These are phyloP conservation scores for Colletotrichum chlorophyti DNA, from an alignment of 2,329 filamentous ascomycete genomes.

Conservation along the genomic window DNA sequence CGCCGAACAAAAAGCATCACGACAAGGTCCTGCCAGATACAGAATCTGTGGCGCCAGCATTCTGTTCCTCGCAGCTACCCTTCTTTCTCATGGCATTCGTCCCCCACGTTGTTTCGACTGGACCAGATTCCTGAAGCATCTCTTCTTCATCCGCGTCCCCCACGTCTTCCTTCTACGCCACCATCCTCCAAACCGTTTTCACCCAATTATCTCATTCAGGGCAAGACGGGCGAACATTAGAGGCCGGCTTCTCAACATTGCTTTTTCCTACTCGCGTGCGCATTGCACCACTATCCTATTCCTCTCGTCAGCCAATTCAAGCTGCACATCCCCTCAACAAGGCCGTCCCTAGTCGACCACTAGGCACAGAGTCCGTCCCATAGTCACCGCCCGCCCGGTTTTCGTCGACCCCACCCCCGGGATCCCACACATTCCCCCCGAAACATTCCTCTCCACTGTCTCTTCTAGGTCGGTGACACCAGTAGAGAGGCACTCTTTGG, in stretches of 20 bases:
- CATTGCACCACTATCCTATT: slow-evolving; percentile 5
- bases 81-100: slow-evolving; percentile 5
- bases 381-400: slow-evolving; percentile 28
- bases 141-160: slow-evolving; percentile 14
- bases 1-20: neutral
- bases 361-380: slow-evolving; percentile 16
- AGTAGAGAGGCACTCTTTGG: neutral
- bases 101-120: slow-evolving; percentile 6
- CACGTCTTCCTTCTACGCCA: slow-evolving; percentile 10
- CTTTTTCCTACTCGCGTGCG: slow-evolving; percentile 20
- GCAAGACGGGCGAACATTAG: neutral
- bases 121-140: slow-evolving; percentile 24
- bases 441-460: slow-evolving; percentile 24
- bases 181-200: neutral
- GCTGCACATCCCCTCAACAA: slow-evolving; percentile 14
- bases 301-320: slow-evolving; percentile 15
- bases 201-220: slow-evolving; percentile 4
- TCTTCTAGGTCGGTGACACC: slow-evolving; percentile 7
- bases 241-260: slow-evolving; percentile 12
- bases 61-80: neutral
- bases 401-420: slow-evolving; percentile 25
- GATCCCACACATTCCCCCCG: slow-evolving; percentile 24
- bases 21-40: neutral
- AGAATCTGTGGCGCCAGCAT: neutral
- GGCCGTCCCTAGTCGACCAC: slow-evolving; percentile 20